These are phyloP conservation scores for Phyllosticta citrichinensis DNA, from an alignment of 2,329 filamentous ascomycete species.

Conservation along the genomic window DNA sequence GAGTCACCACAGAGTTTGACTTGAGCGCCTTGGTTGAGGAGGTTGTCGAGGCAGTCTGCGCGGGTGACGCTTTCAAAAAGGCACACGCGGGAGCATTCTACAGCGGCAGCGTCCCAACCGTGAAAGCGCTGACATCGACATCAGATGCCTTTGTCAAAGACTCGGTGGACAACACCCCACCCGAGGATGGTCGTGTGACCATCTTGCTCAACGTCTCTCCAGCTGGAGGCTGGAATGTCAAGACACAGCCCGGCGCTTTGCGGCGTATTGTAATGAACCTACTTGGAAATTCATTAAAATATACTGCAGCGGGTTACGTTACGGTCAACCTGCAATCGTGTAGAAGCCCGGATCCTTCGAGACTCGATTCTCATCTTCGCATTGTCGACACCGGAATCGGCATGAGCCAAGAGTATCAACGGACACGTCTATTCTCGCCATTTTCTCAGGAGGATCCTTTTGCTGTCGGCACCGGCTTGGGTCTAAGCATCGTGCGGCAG, in stretches of 20 bases:
- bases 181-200: neutral
- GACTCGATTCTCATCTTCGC: constrained; percentile 1
- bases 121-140: constrained; percentile 5
- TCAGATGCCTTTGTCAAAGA: constrained; percentile 9
- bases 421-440: constrained; percentile 27
- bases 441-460: constrained; percentile 31
- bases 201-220: constrained; percentile 8
- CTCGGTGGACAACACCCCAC: neutral
- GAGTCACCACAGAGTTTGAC: constrained; percentile 9
- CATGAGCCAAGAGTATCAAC: constrained; percentile 30
- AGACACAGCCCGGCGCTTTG: constrained; percentile 20
- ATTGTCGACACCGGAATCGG: constrained; percentile 27
- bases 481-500: constrained; percentile 29
- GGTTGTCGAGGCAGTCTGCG: constrained; percentile 10
- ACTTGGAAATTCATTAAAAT: constrained; percentile 14
- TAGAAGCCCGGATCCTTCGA: neutral
- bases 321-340: neutral
- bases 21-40: constrained; percentile 8
- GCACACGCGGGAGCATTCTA: constrained; percentile 8
- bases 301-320: constrained; percentile 4
- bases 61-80: constrained; percentile 10
- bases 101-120: neutral
- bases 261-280: constrained; percentile 14
- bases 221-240: constrained; percentile 6
- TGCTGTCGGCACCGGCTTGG: constrained; percentile 28